These are phyloP conservation scores for Mucor irregularis DNA, from an alignment of 371 early-diverging fungal species.

Conservation along the genomic window DNA sequence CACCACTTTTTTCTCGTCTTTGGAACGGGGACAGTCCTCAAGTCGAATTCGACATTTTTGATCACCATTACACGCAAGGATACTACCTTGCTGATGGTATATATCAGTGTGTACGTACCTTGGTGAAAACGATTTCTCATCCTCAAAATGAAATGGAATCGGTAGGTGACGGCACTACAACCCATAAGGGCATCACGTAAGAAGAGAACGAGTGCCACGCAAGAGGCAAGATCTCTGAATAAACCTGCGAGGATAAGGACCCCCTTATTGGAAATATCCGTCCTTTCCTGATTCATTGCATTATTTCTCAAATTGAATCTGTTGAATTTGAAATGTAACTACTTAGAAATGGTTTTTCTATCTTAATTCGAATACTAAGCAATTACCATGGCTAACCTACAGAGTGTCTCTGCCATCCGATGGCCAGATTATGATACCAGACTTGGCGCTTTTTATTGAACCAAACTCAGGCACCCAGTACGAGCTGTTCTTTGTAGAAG, in stretches of 20 bases:
- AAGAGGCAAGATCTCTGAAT: too few relatives aligned
- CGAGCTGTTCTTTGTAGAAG: slow-evolving; percentile 23
- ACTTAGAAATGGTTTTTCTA: too few relatives aligned
- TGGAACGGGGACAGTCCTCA: neutral
- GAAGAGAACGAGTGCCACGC: too few relatives aligned
- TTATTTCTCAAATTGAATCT: neutral
- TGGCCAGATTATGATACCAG: slow-evolving; percentile 16
- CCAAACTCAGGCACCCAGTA: slow-evolving; percentile 9
- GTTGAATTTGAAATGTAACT: slow-evolving; percentile 12
- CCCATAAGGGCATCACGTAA: too few relatives aligned
- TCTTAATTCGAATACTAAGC: neutral
- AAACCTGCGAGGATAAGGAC: too few relatives aligned
- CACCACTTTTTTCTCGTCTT: neutral
- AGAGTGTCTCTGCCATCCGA: slow-evolving; percentile 1
- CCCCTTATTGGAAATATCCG: too few relatives aligned
- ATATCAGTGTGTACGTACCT: neutral
- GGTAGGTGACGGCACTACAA: too few relatives aligned
- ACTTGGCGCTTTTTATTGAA: slow-evolving; percentile 17
- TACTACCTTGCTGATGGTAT: slow-evolving; percentile 1
- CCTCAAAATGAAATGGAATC: neutral
- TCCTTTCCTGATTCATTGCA: slow-evolving; percentile 1
- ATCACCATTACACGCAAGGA: too few relatives aligned
- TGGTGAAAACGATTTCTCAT: neutral
- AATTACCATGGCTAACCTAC: slow-evolving; percentile 12
- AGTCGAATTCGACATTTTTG: too few relatives aligned